Evolutionary conservation across 164 flowering plant species (phyloP).

Genomic region (Amborella trichopoda): DNA sequence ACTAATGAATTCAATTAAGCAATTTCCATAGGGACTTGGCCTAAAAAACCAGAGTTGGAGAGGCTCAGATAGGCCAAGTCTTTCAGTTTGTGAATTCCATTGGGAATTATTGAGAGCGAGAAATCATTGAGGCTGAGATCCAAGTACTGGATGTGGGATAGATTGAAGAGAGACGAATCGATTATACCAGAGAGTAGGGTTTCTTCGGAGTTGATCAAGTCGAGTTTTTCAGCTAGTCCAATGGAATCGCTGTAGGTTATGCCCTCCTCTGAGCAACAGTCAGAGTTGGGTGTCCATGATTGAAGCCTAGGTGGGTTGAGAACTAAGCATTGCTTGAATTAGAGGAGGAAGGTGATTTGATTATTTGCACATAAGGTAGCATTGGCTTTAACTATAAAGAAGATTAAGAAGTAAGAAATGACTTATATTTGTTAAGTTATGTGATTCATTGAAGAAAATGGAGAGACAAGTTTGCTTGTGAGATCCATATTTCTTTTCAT

Average conservation of each 20-base stretch:
- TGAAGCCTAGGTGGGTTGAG: neutral
- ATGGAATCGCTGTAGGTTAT: neutral
- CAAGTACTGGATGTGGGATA: neutral
- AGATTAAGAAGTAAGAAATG: no score
- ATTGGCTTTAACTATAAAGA: no score
- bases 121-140: neutral
- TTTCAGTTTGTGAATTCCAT: no score
- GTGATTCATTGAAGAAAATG: no score
- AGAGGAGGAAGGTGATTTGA: neutral
- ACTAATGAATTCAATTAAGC: constrained; percentile 17
- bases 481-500: no score
- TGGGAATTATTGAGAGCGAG: no score
- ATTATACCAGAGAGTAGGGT: no score
- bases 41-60: constrained; percentile 31
- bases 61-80: constrained; percentile 32
- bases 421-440: no score
- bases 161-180: neutral
- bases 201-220: no score
- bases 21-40: constrained; percentile 29
- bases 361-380: no score
- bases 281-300: neutral
- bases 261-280: neutral
- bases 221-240: neutral
- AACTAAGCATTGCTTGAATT: neutral
- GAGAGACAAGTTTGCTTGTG: no score